These are phyloP conservation scores for Pyrenula aspistea DNA, from an alignment of 495 filamentous ascomycete species.

Conservation along the genomic window DNA sequence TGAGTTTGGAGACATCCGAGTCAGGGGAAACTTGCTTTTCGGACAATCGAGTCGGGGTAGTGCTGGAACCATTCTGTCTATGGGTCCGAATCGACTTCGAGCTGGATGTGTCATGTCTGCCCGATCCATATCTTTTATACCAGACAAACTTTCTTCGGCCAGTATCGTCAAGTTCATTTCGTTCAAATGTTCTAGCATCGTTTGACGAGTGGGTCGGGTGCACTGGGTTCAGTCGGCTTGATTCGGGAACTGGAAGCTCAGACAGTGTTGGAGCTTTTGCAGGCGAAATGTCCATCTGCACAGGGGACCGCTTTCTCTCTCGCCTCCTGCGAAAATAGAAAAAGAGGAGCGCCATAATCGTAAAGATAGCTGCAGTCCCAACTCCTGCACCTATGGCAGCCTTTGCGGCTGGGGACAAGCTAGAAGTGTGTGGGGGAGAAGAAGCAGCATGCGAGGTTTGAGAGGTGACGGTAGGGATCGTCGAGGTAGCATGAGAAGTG, in stretches of 20 bases:
- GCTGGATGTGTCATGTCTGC: too few species aligned
- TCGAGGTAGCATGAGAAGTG: not conserved
- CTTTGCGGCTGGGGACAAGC: not conserved
- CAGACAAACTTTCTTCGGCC: not conserved
- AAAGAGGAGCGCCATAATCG: not conserved
- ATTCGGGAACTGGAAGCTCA: not conserved
- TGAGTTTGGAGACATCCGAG: too few species aligned
- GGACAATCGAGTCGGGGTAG: too few species aligned
- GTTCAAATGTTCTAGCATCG: not conserved
- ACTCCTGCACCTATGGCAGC: not conserved
- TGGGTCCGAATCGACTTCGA: too few species aligned
- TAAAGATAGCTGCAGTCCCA: not conserved
- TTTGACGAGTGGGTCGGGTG: not conserved
- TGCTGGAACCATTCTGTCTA: too few species aligned
- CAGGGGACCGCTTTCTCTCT: not conserved
- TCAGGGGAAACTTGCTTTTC: too few species aligned
- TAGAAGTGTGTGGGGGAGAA: not conserved
- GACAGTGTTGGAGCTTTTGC: too few species aligned
- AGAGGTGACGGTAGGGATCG: not conserved
- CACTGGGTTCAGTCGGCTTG: not conserved
- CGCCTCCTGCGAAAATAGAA: not conserved
- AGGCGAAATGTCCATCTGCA: not conserved
- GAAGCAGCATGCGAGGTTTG: not conserved
- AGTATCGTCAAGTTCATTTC: not conserved
- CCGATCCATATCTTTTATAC: not conserved